Evolutionary conservation across 768 basidiomycete species (phyloP).

Genomic region (Mycena metata): DNA sequence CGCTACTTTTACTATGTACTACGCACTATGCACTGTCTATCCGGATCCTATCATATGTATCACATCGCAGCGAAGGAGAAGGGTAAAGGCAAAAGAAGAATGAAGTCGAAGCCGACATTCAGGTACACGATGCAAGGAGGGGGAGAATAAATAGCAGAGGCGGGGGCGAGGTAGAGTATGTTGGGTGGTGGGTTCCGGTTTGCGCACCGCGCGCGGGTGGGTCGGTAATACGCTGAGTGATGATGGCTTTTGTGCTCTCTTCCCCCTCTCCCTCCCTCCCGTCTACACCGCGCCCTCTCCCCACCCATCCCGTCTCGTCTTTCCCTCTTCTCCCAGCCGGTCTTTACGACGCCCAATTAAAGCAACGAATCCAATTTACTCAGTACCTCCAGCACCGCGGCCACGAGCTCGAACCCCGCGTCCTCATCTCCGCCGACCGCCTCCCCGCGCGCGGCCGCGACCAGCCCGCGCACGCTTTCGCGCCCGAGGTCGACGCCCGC

Average conservation of each 20-base stretch:
- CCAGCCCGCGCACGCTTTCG: slow-evolving; percentile 79
- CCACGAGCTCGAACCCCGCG: slow-evolving; percentile 89
- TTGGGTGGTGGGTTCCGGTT: too few species aligned
- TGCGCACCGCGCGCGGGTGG: neutral
- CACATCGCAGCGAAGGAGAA: too few species aligned
- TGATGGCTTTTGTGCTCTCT: neutral
- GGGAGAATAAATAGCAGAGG: too few species aligned
- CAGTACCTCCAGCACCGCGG: slow-evolving; percentile 93
- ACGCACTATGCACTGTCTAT: too few species aligned
- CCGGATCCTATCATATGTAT: too few species aligned
- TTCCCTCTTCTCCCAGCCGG: neutral
- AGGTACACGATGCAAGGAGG: too few species aligned
- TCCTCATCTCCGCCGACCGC: slow-evolving; percentile 79
- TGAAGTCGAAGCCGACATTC: too few species aligned
- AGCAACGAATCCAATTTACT: slow-evolving; percentile 92
- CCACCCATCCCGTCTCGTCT: neutral
- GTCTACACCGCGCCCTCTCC: neutral
- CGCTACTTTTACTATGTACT: too few species aligned
- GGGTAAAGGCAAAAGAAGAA: too few species aligned
- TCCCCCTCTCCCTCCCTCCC: neutral
- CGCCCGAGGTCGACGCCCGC: slow-evolving; percentile 63
- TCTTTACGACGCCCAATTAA: slow-evolving; percentile 44
- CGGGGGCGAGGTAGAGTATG: too few species aligned
- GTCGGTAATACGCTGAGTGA: too few species aligned
- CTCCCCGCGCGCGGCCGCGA: slow-evolving; percentile 82